Base-by-base conservation (phyloP, 2,329 filamentous ascomycete species). In the Cyphellophora attinorum region DNA sequence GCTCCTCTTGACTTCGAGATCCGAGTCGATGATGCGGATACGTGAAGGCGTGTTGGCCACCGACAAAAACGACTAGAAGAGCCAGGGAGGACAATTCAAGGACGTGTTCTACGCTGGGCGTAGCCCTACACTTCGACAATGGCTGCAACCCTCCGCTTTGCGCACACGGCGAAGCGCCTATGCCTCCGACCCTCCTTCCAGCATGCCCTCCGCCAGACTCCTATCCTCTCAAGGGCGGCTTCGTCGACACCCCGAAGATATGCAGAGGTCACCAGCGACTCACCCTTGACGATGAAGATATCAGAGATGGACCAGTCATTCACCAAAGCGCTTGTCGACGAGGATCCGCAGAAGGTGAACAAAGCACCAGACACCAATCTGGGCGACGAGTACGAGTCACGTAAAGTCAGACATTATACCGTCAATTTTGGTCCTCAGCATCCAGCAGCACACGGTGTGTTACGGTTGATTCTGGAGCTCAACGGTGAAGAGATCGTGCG, bases 381-480 rank as follows among this genome's bases (percentile, higher is more conserved):
- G 16, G 61, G 50, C 27, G 62, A 68, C 34, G 68, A 72, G 49
- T 65, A 61, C 35, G 54, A 61, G 37, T 62, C 68, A 63, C 81
- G 89, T 62, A 96, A 95, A 74, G 82, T 98, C 59, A 79, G 91
- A 49, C 91, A 98, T 67, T 98, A 98, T 68, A 98, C 91, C 5
- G 89, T 98, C 70, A 98, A 98, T 72, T 98, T 98, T 55, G 91
- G 91, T 37, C 91, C 91, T 46, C 91, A 98, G 72, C 91, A 98
- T 71, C 91, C 91, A 25, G 91, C 91, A 47, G 93, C 91, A 53
- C 91, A 98, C 75, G 91, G 91, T 56, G 91, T 98, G 76, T 67
- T 98, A 65, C 85, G 91, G 36, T 67, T 98, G 65, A 98, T 98
- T 70, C 76, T 98, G 52, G 91, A 98, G 64, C 75, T 98, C 58